These are phyloP conservation scores for Xylaria sp. DNA, from an alignment of 495 filamentous ascomycete species.

Conservation along the genomic window DNA sequence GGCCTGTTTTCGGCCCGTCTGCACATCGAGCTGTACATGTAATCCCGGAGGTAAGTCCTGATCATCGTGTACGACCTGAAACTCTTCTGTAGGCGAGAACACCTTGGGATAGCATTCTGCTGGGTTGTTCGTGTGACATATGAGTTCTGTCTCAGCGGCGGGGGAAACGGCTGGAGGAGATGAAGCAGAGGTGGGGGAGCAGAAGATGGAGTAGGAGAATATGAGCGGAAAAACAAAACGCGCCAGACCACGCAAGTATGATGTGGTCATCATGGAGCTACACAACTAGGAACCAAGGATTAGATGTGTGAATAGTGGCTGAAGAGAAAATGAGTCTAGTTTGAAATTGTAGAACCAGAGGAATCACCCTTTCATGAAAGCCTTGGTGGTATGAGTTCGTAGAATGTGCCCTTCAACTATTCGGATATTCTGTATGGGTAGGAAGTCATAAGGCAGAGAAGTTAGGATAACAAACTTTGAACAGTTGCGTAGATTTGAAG, in stretches of 20 bases:
- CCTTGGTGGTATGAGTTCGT: not conserved
- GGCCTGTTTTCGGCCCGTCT: conserved; percentile 68
- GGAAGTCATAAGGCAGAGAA: not conserved
- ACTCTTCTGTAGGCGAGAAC: conserved; percentile 67
- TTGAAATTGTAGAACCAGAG: not conserved
- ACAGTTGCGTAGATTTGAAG: conserved; percentile 17
- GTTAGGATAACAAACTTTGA: not conserved
- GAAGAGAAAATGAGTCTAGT: not conserved
- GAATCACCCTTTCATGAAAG: not conserved
- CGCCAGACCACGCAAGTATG: conserved; percentile 20
- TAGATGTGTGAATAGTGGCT: not conserved
- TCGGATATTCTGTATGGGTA: not conserved
- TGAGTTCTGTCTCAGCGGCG: conserved; percentile 56
- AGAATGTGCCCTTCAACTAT: not conserved
- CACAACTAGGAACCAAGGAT: not conserved
- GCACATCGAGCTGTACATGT: conserved; percentile 68
- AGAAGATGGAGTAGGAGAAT: not conserved
- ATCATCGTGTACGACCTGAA: conserved; percentile 66
- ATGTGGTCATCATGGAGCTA: conserved; percentile 26
- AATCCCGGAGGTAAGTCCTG: conserved; percentile 69
- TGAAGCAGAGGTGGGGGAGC: conserved; percentile 8
- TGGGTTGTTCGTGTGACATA: conserved; percentile 66
- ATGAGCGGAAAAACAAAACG: conserved; percentile 24
- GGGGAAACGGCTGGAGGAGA: conserved; percentile 32
- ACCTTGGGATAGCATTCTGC: conserved; percentile 69